phyloP scores from a whole-genome alignment of 2,329 filamentous ascomycete genomes.

The Pyrenophora tritici-repentis region DNA sequence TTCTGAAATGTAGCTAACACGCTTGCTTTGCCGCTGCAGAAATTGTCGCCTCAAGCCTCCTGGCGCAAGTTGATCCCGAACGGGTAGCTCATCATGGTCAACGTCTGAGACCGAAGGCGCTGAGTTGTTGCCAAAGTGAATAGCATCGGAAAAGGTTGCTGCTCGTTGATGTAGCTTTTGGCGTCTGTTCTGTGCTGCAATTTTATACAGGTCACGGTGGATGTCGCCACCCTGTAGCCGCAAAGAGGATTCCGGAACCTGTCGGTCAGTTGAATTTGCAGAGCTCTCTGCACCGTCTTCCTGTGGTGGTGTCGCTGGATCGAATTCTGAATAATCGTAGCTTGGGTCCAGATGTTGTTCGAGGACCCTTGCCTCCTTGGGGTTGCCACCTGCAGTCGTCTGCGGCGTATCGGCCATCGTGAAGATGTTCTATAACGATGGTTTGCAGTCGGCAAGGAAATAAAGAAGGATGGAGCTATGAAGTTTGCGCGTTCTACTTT shows the following conservation, averaged over 20 bases:
- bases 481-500: conserved; percentile 9
- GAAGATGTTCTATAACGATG: neutral
- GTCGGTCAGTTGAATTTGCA: conserved; percentile 25
- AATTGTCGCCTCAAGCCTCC: conserved; percentile 62
- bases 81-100: conserved; percentile 46
- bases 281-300: conserved; percentile 32
- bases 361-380: conserved; percentile 46
- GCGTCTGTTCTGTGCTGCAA: conserved; percentile 62
- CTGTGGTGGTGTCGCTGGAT: conserved; percentile 36
- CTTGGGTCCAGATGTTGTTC: conserved; percentile 50
- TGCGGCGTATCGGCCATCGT: conserved; percentile 39
- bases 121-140: conserved; percentile 25
- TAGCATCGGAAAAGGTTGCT: conserved; percentile 68
- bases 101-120: conserved; percentile 28
- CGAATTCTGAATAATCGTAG: conserved; percentile 50
- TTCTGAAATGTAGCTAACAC: conserved; percentile 51
- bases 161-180: conserved; percentile 59
- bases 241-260: conserved; percentile 65
- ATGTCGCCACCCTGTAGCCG: conserved; percentile 77
- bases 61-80: conserved; percentile 54
- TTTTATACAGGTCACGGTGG: conserved; percentile 76
- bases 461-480: neutral
- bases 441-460: neutral
- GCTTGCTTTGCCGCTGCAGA: conserved; percentile 50
- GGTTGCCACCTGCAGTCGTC: conserved; percentile 33